Percentiles rank a stretch among this genome's conserved stretches.
Evolutionary conservation across 1,139 yeast species (phyloP).

Genomic region (Candida dubliniensis): DNA sequence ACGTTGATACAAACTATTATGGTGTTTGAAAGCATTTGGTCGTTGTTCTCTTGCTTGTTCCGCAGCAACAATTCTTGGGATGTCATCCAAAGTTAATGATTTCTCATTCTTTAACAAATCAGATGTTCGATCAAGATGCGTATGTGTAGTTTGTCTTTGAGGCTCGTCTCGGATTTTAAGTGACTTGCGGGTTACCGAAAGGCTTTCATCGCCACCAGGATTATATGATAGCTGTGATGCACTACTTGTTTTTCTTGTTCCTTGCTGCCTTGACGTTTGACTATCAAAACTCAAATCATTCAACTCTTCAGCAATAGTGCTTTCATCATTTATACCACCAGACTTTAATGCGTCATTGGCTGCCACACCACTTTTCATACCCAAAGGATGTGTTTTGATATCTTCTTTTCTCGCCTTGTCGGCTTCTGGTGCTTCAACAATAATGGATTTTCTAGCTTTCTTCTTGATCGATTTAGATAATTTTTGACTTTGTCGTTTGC

Average conservation of each 20-base stretch:
- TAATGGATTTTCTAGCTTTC: constrained; percentile 45
- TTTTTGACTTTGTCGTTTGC: constrained; percentile 69
- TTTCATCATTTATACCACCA: constrained; percentile 12
- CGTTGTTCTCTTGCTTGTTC: constrained; percentile 94
- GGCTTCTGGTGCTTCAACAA: constrained; percentile 55
- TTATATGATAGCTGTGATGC: constrained; percentile 19
- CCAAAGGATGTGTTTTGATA: constrained; percentile 8
- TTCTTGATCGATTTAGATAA: constrained; percentile 56
- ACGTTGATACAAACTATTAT: constrained; percentile 47
- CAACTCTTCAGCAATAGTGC: constrained; percentile 15
- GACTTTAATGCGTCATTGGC: too few relatives aligned
- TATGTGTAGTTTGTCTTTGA: constrained; percentile 29
- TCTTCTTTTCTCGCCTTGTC: constrained; percentile 35
- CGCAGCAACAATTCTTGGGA: constrained; percentile 94
- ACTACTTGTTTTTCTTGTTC: constrained; percentile 10
- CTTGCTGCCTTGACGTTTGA: not conserved
- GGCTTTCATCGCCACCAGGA: constrained; percentile 25
- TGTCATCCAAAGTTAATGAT: constrained; percentile 89
- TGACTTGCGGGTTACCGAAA: constrained; percentile 29
- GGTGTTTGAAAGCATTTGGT: constrained; percentile 81
- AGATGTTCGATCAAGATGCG: constrained; percentile 54
- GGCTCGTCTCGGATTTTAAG: constrained; percentile 51
- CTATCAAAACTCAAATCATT: constrained; percentile 11
- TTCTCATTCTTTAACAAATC: constrained; percentile 77
- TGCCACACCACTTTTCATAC: not conserved